These are phyloP conservation scores for Kwoniella mangroviensis DNA, from an alignment of 768 basidiomycete genomes.

Conservation along the genomic window DNA sequence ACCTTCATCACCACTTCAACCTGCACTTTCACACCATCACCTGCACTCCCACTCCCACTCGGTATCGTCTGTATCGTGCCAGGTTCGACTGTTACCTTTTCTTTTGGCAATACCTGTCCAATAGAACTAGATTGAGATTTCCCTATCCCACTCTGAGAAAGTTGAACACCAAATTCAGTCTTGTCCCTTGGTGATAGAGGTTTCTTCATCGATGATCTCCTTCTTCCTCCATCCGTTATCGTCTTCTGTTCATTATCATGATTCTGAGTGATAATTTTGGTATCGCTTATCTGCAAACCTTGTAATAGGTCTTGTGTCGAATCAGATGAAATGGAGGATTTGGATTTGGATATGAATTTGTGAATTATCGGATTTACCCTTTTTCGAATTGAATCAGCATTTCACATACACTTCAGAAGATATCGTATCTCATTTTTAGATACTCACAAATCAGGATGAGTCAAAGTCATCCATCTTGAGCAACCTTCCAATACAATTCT, in stretches of 20 bases:
- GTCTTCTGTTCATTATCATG: neutral
- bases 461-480: constrained; percentile 27
- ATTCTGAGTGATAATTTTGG: neutral
- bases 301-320: neutral
- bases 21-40: constrained; percentile 9
- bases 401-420: too few species aligned
- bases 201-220: neutral
- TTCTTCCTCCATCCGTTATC: neutral
- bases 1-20: constrained; percentile 20
- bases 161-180: neutral
- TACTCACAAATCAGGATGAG: constrained; percentile 18
- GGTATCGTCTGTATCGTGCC: neutral
- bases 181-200: neutral
- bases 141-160: neutral
- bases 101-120: neutral
- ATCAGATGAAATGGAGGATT: too few species aligned
- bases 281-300: too few species aligned
- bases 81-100: neutral
- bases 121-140: neutral
- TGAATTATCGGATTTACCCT: constrained; percentile 21
- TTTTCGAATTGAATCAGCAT: too few species aligned
- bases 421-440: neutral
- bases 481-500: constrained; percentile 10
- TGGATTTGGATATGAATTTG: constrained; percentile 3
- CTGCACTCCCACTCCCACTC: neutral